phyloP scores from a whole-genome alignment of 2,329 filamentous ascomycete genomes.

The Colletotrichum australisinense region DNA sequence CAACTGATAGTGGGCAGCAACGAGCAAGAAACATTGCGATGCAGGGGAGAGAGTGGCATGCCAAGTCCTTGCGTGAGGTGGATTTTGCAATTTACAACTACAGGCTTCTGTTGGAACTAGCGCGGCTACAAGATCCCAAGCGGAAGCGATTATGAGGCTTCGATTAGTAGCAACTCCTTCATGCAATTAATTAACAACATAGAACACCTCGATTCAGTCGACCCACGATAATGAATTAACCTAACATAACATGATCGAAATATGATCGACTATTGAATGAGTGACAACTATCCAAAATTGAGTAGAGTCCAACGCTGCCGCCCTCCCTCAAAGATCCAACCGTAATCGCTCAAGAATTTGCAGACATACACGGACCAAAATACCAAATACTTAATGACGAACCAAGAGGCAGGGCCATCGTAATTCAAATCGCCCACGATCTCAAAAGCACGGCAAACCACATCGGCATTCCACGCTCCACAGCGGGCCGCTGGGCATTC shows the following conservation, averaged over 20 bases:
- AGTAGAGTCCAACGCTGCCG: too few species aligned
- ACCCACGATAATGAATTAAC: too few species aligned
- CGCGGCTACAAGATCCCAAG: slow-evolving; percentile 51
- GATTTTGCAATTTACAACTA: slow-evolving; percentile 72
- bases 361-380: too few species aligned
- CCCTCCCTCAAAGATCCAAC: too few species aligned
- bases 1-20: slow-evolving; percentile 56
- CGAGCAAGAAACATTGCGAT: slow-evolving; percentile 64
- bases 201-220: too few species aligned
- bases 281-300: background rate
- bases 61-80: slow-evolving; percentile 63
- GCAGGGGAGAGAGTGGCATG: slow-evolving; percentile 65
- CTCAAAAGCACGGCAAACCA: background rate
- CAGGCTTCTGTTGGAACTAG: slow-evolving; percentile 69
- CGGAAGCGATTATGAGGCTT: background rate
- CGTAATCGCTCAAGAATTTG: too few species aligned
- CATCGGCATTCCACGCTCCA: background rate
- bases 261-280: background rate
- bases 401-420: background rate
- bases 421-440: background rate
- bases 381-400: too few species aligned
- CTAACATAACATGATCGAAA: background rate
- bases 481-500: background rate
- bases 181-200: too few species aligned
- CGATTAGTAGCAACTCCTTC: background rate